These are phyloP conservation scores for Tetrahymena elliotti DNA, from an alignment of 73 alveolate genomes.

Conservation along the genomic window DNA sequence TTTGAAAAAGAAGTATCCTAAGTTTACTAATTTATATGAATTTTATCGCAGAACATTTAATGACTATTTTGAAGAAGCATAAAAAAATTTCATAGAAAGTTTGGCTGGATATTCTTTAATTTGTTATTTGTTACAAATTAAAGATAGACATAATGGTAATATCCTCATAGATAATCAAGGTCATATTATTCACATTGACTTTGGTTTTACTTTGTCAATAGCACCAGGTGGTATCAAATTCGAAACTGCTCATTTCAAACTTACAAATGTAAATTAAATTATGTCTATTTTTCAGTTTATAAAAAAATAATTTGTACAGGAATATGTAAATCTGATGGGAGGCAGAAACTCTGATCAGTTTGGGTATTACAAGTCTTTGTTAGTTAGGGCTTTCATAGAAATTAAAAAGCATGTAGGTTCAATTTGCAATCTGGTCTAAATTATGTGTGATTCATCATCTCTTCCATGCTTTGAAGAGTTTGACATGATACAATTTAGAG, in stretches of 20 bases:
- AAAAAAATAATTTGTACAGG: background rate
- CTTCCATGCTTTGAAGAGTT: slow-evolving; percentile 20
- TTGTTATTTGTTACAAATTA: slow-evolving; percentile 84
- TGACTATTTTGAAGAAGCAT: slow-evolving; percentile 84
- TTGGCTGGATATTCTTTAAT: slow-evolving; percentile 97
- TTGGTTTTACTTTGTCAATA: slow-evolving; percentile 86
- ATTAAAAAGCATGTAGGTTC: slow-evolving; percentile 1
- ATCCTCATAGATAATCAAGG: slow-evolving; percentile 89
- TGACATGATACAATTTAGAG: slow-evolving; percentile 7
- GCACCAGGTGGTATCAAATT: slow-evolving; percentile 94
- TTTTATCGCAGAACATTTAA: slow-evolving; percentile 75
- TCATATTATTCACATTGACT: slow-evolving; percentile 91
- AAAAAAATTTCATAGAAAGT: slow-evolving; percentile 94
- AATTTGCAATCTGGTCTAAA: slow-evolving; percentile 1
- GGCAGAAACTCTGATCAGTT: slow-evolving; percentile 14
- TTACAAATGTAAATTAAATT: slow-evolving; percentile 60
- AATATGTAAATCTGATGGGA: slow-evolving; percentile 14
- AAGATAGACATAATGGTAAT: slow-evolving; percentile 96
- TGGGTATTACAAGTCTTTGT: background rate
- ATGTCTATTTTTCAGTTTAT: background rate
- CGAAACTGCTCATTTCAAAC: slow-evolving; percentile 96
- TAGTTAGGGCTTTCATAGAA: slow-evolving; percentile 14
- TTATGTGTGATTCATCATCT: slow-evolving; percentile 11
- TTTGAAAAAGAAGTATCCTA: slow-evolving; percentile 78
- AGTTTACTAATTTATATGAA: slow-evolving; percentile 44